Evolutionary conservation across 2,329 filamentous ascomycete genomes (phyloP).

Genomic region (Sodiomyces alkalinus): DNA sequence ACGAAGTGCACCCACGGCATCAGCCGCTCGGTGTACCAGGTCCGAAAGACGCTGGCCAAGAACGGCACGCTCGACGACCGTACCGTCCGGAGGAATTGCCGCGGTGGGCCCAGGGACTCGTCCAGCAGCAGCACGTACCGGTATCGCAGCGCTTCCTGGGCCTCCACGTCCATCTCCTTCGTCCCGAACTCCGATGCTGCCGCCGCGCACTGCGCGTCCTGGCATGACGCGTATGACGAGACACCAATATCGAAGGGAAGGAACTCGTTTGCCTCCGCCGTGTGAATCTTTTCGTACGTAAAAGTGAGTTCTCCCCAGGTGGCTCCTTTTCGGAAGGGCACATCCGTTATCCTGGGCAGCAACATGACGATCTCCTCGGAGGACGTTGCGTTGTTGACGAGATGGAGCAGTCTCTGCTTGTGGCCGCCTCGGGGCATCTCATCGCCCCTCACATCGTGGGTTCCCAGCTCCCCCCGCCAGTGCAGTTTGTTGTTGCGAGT

Average conservation of each 20-base stretch:
- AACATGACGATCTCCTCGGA: constrained; percentile 37
- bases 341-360: too few species aligned
- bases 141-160: constrained; percentile 44
- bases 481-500: constrained; percentile 51
- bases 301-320: constrained; percentile 23
- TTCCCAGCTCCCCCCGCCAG: constrained; percentile 57
- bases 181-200: constrained; percentile 37
- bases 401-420: constrained; percentile 55
- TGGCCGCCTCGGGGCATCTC: constrained; percentile 52
- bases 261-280: constrained; percentile 35
- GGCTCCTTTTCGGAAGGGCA: constrained; percentile 16
- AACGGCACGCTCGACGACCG: constrained; percentile 54
- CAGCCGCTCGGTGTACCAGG: constrained; percentile 66
- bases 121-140: constrained; percentile 62
- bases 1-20: constrained; percentile 70
- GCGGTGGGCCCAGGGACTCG: constrained; percentile 50
- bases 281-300: constrained; percentile 38
- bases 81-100: constrained; percentile 44
- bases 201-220: constrained; percentile 29
- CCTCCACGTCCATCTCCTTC: constrained; percentile 13
- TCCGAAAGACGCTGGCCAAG: constrained; percentile 55
- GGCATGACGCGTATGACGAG: constrained; percentile 40
- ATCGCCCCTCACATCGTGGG: constrained; percentile 31
- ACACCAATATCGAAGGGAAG: constrained; percentile 44
- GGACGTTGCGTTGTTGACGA: constrained; percentile 42